Conservation (phyloP, 2,329 filamentous ascomycete genomes). For the Akanthomyces lecanii region DNA sequence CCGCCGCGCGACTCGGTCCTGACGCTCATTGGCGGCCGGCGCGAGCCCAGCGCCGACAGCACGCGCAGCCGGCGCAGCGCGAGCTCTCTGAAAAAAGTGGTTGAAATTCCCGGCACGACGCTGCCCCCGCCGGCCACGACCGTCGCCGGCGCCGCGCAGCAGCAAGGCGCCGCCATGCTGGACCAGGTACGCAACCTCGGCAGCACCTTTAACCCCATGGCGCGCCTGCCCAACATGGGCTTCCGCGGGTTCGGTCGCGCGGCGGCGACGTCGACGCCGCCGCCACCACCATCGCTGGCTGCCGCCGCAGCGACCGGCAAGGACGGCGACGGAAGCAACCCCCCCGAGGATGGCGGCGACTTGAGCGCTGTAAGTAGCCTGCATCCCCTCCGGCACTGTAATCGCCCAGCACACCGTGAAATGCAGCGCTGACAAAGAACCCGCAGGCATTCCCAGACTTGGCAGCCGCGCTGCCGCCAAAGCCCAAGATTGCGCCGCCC, state of each 20-base stretch:
- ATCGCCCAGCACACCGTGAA: neutral
- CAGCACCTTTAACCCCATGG: conserved; percentile 78
- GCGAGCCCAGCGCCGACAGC: conserved; percentile 77
- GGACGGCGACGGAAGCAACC: conserved; percentile 34
- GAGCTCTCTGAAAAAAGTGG: conserved; percentile 55
- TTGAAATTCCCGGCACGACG: conserved; percentile 42
- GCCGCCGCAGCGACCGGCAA: conserved; percentile 15
- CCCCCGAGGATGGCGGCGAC: conserved; percentile 48
- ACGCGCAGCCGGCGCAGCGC: conserved; percentile 59
- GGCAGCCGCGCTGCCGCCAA: conserved; percentile 50
- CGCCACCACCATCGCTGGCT: conserved; percentile 27
- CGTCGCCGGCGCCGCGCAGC: conserved; percentile 26
- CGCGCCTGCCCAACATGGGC: conserved; percentile 67
- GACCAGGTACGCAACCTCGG: conserved; percentile 80
- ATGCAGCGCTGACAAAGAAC: neutral
- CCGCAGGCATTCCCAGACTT: conserved; percentile 56
- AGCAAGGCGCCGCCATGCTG: conserved; percentile 57
- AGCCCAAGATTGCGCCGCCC: conserved; percentile 59
- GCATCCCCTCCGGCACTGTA: too few relatives aligned
- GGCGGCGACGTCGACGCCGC: conserved; percentile 33
- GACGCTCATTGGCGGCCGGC: conserved; percentile 66
- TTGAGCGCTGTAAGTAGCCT: conserved; percentile 46
- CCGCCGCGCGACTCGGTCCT: conserved; percentile 61
- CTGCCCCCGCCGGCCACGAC: neutral
- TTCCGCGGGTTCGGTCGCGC: conserved; percentile 68